Base-by-base conservation (phyloP, 805 yeast genomes). In the Sungouiella blattae region DNA sequence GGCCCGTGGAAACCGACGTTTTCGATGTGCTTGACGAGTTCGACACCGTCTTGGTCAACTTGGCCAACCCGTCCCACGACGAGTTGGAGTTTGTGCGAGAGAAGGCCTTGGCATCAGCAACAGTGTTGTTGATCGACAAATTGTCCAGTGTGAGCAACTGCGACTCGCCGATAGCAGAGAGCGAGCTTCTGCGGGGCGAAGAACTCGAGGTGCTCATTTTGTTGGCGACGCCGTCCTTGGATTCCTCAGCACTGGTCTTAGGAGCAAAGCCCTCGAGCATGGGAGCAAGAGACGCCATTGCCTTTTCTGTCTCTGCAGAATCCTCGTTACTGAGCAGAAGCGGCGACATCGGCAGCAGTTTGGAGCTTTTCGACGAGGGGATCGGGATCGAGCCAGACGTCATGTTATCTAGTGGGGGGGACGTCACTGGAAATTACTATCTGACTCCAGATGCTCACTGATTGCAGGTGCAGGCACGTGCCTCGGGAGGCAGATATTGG, bases 221-320 rank as follows among this genome's bases (percentile, higher is more conserved):
- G 35, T 42, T 33, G 14, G 48, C 44, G 3, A 49, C 46, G 11
- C 53, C 52, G 26, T 44, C 49, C 31, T 52, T 44, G 26, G 55
- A 37, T 36, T 64, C 68, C 34, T 64, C 57, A 11, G 77, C 69
- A 0, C 82, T 73, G 0, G 88, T 74, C 51, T 82, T 84, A 4
- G 93, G 93, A 4, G 77, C 73, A 56, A 82, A 85, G 1, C 77
- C 69, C 52, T 81, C 88, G 26, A 85, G 58, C 53, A 84, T 82
- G 2, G 94, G 93, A 1, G 91, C 91, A 28, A 84, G 77, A 0
- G 87, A 74, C 8, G 86, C 89, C 68, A 83, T 80, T 9, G 91
- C 91, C 43, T 69, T 77, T 37, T 66, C 62, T 3, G 72, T 65
- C 26, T 40, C 41, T 5, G 17, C 49, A 5, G 36, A 26, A 32